Conservation (phyloP, 768 basidiomycete genomes). For the Tephrocybe sp. region DNA sequence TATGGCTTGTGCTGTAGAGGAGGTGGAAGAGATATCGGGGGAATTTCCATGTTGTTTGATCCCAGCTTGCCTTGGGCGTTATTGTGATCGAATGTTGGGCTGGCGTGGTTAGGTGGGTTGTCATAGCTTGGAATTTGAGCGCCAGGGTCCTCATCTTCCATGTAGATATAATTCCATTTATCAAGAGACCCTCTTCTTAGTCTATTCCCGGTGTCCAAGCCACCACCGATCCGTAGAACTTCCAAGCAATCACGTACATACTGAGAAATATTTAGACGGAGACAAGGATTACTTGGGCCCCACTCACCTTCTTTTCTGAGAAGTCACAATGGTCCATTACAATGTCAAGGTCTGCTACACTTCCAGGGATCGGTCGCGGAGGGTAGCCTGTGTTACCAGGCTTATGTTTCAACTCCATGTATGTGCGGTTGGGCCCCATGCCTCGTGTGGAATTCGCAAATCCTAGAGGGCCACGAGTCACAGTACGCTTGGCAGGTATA, state of each 20-base stretch:
- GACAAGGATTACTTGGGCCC: neutral
- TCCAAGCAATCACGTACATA: conserved; percentile 98
- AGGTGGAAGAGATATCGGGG: conserved; percentile 46
- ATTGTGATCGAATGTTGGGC: conserved; percentile 41
- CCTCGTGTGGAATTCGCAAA: conserved; percentile 52
- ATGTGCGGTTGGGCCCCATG: conserved; percentile 73
- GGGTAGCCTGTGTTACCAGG: conserved; percentile 75
- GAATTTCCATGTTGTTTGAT: conserved; percentile 58
- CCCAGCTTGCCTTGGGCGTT: conserved; percentile 56
- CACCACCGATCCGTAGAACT: conserved; percentile 85
- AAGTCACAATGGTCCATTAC: conserved; percentile 95
- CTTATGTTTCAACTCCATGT: conserved; percentile 64
- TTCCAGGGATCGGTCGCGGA: conserved; percentile 80
- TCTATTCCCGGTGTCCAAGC: conserved; percentile 78
- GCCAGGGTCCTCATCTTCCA: conserved; percentile 48
- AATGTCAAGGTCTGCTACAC: conserved; percentile 84
- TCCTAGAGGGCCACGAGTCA: conserved; percentile 47
- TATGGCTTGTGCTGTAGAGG: conserved; percentile 55
- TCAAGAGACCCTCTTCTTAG: conserved; percentile 74
- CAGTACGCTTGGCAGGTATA: conserved; percentile 53
- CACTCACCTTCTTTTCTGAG: conserved; percentile 64
- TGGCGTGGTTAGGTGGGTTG: neutral
- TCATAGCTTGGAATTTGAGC: conserved; percentile 20
- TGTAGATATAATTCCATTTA: conserved; percentile 86
- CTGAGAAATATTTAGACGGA: conserved; percentile 36